Percentiles rank a stretch among this genome's conserved stretches.
These are phyloP conservation scores for Puccinia horiana DNA, from an alignment of 1,284 basidiomycete species.

Conservation along the genomic window DNA sequence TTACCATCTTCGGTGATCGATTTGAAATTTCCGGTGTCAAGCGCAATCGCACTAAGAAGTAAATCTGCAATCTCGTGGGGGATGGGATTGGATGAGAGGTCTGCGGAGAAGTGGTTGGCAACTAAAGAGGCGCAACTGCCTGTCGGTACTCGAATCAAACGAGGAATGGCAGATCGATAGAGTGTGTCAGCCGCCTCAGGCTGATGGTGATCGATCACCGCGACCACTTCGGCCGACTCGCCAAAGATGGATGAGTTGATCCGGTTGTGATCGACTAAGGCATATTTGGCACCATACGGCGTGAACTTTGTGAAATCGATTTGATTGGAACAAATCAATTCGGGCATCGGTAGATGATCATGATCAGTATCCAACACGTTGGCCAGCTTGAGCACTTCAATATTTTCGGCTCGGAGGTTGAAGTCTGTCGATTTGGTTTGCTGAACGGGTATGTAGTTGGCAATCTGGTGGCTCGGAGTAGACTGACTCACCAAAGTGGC, in stretches of 20 bases:
- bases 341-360: slow-evolving; percentile 52
- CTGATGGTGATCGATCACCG: slow-evolving; percentile 89
- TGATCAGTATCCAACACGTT: slow-evolving; percentile 61
- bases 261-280: slow-evolving; percentile 85
- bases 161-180: slow-evolving; percentile 65
- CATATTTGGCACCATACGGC: slow-evolving; percentile 66
- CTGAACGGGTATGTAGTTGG: slow-evolving; percentile 66
- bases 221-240: slow-evolving; percentile 66
- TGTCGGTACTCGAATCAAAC: slow-evolving; percentile 65
- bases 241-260: slow-evolving; percentile 65
- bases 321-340: slow-evolving; percentile 65
- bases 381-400: slow-evolving; percentile 65
- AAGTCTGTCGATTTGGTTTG: slow-evolving; percentile 73
- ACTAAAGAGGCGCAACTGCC: slow-evolving; percentile 82
- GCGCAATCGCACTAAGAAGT: slow-evolving; percentile 74
- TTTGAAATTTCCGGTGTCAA: slow-evolving; percentile 79
- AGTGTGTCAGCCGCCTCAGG: slow-evolving; percentile 71
- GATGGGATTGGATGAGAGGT: slow-evolving; percentile 58
- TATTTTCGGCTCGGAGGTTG: slow-evolving; percentile 80
- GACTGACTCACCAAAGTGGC: slow-evolving; percentile 33
- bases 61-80: slow-evolving; percentile 68
- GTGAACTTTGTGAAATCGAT: slow-evolving; percentile 61
- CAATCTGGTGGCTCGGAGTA: slow-evolving; percentile 52
- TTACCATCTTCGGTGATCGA: slow-evolving; percentile 66
- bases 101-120: slow-evolving; percentile 63